Conservation (phyloP, 2,329 filamentous ascomycete genomes). For the Exserohilum rostratum region DNA sequence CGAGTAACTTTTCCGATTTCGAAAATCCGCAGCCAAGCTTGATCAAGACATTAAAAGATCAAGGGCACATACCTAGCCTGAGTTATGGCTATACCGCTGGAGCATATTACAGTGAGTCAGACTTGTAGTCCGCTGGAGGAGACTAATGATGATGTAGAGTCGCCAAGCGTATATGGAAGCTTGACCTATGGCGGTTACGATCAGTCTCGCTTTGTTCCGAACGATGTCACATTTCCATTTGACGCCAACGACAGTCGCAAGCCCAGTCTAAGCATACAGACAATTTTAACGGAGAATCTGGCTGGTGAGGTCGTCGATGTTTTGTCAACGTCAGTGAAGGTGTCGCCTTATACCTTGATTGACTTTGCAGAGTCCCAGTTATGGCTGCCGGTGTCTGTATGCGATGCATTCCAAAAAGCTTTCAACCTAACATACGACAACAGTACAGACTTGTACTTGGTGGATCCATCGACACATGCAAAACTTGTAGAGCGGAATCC, state of each 20-base stretch:
- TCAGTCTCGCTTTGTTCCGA: slow-evolving; percentile 33
- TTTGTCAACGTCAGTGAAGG: too few species aligned
- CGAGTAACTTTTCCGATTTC: slow-evolving; percentile 57
- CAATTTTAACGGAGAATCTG: not conserved
- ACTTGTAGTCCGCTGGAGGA: too few species aligned
- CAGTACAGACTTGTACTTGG: slow-evolving; percentile 40
- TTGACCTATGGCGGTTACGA: slow-evolving; percentile 51
- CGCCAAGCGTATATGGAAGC: slow-evolving; percentile 21
- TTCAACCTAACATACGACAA: slow-evolving; percentile 48
- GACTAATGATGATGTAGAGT: not conserved
- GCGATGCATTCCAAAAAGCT: slow-evolving; percentile 43
- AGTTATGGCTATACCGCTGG: slow-evolving; percentile 30
- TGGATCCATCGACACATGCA: slow-evolving; percentile 39
- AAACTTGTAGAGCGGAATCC: slow-evolving; percentile 17
- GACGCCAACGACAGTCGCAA: slow-evolving; percentile 23
- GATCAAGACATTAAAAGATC: not conserved
- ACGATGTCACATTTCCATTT: not conserved
- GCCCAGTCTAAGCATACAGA: not conserved
- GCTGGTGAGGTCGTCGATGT: too few species aligned
- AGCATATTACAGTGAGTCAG: slow-evolving; percentile 23
- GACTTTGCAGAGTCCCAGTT: slow-evolving; percentile 47
- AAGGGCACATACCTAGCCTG: slow-evolving; percentile 19
- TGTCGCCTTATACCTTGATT: slow-evolving; percentile 34
- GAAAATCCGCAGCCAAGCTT: slow-evolving; percentile 5
- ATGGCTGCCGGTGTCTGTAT: slow-evolving; percentile 46